Base-by-base conservation (phyloP, 2,329 filamentous ascomycete species). In the Domatiomyces catenatus region DNA sequence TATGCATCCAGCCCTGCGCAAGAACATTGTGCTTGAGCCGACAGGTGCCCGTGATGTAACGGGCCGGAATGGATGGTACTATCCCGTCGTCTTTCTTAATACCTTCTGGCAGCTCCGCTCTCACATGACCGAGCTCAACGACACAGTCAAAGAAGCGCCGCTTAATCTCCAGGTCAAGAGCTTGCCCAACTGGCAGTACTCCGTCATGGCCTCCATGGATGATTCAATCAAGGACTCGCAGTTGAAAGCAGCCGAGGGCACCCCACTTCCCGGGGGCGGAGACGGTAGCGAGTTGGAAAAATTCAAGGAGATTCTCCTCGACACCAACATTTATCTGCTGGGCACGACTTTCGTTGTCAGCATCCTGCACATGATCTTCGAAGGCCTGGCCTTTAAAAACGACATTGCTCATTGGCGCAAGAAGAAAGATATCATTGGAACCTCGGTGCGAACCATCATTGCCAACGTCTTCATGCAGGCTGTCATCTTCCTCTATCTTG, bases 381-480 rank as follows among this genome's bases (percentile, higher is more conserved):
- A 98, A 69, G 89, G 85, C 63, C 77, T 98, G 32, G 92, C 92
- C 1, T 98, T 98, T 72, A 94, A 94, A 63, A 94, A 84, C 64
- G 92, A 98, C 65, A 94, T 98, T 65, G 81, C 88, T 47, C 92
- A 98, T 69, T 98, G 92, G 80, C 86, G 89, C 64, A 95, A 96
- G 74, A 98, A 98, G 83, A 98, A 98, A 75, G 93, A 96, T 71
- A 92, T 94, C 52, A 85, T 98, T 24, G 92, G 92, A 56, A 94
- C 94, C 45, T 95, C 89, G 1, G 84, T 98, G 53, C 87, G 92
- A 51, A 93, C 90, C 28, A 98, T 98, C 62, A 74, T 98, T 51
- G 88, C 86, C 65, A 98, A 96, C 63, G 89, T 96, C 55, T 89
- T 96, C 67, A 98, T 98, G 92, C 92, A 98, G 68, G 68, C 76